phyloP scores from a whole-genome alignment of 2,329 filamentous ascomycete species.

The Botryosphaeria dothidea region DNA sequence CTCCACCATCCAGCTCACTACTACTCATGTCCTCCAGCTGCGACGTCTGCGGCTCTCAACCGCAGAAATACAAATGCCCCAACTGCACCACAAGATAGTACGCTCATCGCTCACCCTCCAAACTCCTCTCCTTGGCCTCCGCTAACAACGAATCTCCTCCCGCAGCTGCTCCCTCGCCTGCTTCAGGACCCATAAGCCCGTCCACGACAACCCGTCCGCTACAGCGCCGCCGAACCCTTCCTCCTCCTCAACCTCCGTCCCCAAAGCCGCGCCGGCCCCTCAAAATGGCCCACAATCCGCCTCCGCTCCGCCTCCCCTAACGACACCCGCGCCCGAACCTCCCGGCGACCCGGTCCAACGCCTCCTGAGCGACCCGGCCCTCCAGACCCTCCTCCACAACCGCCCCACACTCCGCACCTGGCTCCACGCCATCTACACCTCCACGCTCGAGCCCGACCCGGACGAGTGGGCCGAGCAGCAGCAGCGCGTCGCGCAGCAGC shows the following conservation, averaged over 20 bases:
- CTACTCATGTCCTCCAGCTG: constrained; percentile 1
- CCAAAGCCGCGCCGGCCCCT: too few relatives aligned
- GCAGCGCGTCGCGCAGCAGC: not conserved
- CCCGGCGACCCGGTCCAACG: not conserved
- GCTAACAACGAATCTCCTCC: not conserved
- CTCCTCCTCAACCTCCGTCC: not conserved
- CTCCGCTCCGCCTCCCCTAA: not conserved
- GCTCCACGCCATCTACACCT: constrained; percentile 15
- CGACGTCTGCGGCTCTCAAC: constrained; percentile 9
- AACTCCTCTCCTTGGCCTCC: not conserved
- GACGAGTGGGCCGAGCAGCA: not conserved
- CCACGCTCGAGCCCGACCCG: constrained; percentile 1
- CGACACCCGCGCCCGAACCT: not conserved
- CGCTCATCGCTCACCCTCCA: not conserved
- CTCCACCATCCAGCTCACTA: not conserved
- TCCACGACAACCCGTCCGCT: too few relatives aligned
- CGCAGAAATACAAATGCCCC: constrained; percentile 17
- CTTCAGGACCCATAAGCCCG: constrained; percentile 16
- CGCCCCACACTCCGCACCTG: constrained; percentile 1
- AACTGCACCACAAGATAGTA: constrained; percentile 6
- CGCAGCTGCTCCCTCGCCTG: constrained; percentile 16
- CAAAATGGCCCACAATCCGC: not conserved
- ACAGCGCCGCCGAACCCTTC: too few relatives aligned
- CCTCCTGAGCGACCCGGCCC: not conserved
- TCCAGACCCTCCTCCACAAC: not conserved